Percentiles rank a stretch among this genome's conserved stretches.
Evolutionary conservation across 2,329 filamentous ascomycete species (phyloP).

Genomic region (Fusarium zealandicum): DNA sequence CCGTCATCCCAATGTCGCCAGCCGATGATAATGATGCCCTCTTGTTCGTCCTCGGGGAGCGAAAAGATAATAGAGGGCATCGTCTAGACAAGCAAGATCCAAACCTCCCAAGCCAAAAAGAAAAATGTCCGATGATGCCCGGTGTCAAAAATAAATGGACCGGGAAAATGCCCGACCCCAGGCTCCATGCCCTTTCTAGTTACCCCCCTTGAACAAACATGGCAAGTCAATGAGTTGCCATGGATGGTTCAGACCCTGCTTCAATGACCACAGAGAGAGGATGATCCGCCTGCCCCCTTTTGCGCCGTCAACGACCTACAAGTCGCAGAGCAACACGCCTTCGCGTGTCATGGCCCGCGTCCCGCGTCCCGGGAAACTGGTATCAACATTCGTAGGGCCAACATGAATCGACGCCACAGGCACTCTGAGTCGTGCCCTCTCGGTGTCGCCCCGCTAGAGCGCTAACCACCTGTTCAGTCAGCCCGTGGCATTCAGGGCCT

Average conservation of each 20-base stretch:
- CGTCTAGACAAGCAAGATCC: conserved; percentile 23
- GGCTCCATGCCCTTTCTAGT: not conserved
- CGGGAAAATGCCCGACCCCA: no score
- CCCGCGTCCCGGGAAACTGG: conserved; percentile 26
- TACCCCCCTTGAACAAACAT: not conserved
- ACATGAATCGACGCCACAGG: conserved; percentile 19
- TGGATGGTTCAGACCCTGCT: no score
- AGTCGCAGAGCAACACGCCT: conserved; percentile 19
- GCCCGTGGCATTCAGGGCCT: not conserved
- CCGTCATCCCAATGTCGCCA: conserved; percentile 11
- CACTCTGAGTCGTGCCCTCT: conserved; percentile 13
- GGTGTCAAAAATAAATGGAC: no score
- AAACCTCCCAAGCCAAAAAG: conserved; percentile 6
- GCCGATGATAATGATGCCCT: conserved; percentile 27
- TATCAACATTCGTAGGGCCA: conserved; percentile 10
- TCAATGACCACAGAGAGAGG: no score
- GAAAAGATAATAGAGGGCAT: conserved; percentile 20
- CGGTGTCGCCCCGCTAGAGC: conserved; percentile 3
- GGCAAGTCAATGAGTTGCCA: no score
- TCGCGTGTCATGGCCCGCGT: conserved; percentile 7
- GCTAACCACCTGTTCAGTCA: not conserved
- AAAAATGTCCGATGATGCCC: not conserved
- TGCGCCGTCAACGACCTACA: conserved; percentile 28
- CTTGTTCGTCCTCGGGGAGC: conserved; percentile 22
- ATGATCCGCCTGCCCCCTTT: not conserved